Percentiles rank a stretch among this genome's conserved stretches.
Conservation (phyloP, 2,329 filamentous ascomycete genomes). For the Hirsutella rhossiliensis region DNA sequence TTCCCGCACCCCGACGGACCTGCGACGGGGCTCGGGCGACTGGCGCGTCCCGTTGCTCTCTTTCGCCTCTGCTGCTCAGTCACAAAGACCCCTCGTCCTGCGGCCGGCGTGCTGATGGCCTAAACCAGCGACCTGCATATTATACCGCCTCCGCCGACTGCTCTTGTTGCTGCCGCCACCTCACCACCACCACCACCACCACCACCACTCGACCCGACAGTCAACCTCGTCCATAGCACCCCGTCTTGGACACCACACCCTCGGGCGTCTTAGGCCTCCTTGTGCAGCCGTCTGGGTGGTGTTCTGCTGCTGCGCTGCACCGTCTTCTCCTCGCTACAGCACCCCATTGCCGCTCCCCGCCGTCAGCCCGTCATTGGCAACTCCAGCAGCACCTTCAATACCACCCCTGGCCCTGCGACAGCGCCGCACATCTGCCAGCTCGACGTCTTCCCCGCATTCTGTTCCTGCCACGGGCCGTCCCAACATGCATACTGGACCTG, state of each 20-base stretch:
- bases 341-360: neutral
- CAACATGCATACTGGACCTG: constrained; percentile 22
- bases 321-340: neutral
- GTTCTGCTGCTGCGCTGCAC: neutral
- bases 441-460: constrained; percentile 7
- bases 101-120: constrained; percentile 7
- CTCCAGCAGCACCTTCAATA: constrained; percentile 1
- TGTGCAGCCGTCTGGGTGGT: neutral
- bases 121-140: constrained; percentile 23
- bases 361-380: constrained; percentile 1
- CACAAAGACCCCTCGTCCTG: constrained; percentile 1
- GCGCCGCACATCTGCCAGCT: constrained; percentile 3
- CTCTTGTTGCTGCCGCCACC: constrained; percentile 8
- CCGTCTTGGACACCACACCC: neutral
- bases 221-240: neutral
- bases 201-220: constrained; percentile 3
- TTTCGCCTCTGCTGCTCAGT: constrained; percentile 1
- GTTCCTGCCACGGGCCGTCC: constrained; percentile 14
- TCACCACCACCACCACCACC: constrained; percentile 1
- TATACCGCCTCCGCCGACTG: constrained; percentile 8
- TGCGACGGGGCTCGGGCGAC: neutral
- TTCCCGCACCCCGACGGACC: neutral
- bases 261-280: neutral
- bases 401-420: neutral
- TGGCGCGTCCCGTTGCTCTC: neutral